These are phyloP conservation scores for Jaapia argillacea DNA, from an alignment of 768 basidiomycete species.

Conservation along the genomic window DNA sequence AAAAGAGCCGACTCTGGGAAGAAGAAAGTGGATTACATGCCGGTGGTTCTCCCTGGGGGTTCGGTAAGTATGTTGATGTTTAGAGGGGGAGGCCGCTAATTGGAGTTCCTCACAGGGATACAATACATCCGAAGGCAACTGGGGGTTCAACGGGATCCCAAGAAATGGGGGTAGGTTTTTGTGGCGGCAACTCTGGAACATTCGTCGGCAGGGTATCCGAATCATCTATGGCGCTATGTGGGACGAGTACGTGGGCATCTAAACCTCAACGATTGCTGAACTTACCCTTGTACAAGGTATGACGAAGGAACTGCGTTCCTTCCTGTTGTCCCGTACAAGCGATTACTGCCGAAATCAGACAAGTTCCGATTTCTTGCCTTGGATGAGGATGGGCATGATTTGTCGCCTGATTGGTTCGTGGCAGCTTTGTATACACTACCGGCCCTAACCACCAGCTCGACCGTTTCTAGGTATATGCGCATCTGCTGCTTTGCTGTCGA, in stretches of 20 bases:
- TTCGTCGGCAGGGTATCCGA: constrained; percentile 46
- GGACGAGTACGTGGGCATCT: constrained; percentile 50
- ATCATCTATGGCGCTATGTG: constrained; percentile 81
- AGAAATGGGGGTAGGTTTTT: constrained; percentile 69
- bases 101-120: constrained; percentile 35
- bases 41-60: constrained; percentile 73
- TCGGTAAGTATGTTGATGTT: constrained; percentile 43
- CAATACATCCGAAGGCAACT: constrained; percentile 62
- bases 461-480: constrained; percentile 55
- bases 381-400: constrained; percentile 68
- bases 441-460: background rate
- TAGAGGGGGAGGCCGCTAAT: background rate
- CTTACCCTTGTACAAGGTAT: constrained; percentile 34
- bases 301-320: constrained; percentile 81
- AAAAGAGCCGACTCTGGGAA: constrained; percentile 27
- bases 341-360: constrained; percentile 50
- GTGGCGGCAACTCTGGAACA: constrained; percentile 72
- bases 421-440: constrained; percentile 7
- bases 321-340: constrained; percentile 53
- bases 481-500: constrained; percentile 67
- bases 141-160: constrained; percentile 63
- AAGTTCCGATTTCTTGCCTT: constrained; percentile 56
- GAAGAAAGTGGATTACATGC: constrained; percentile 69
- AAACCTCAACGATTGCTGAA: background rate
- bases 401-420: constrained; percentile 72